Conservation (phyloP, 1,284 basidiomycete species). For the Phaffia rhodozyma region DNA sequence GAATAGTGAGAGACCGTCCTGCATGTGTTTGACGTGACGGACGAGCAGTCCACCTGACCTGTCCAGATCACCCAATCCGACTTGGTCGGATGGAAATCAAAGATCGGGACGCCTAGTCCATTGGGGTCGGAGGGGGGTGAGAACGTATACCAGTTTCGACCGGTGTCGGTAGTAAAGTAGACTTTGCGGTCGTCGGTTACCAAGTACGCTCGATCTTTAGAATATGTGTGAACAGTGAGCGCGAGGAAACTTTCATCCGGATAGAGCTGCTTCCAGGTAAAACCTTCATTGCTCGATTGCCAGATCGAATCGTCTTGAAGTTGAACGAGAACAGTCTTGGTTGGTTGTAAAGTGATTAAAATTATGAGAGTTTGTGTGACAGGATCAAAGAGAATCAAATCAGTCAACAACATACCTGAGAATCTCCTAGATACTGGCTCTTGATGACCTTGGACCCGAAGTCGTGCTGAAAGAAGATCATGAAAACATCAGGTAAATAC, state of each 20-base stretch:
- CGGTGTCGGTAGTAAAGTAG: constrained; percentile 74
- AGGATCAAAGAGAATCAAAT: not conserved
- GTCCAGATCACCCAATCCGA: constrained; percentile 85
- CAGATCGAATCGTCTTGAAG: constrained; percentile 66
- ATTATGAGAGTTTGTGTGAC: not conserved
- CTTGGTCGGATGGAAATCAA: constrained; percentile 74
- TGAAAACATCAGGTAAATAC: not conserved
- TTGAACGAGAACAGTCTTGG: constrained; percentile 70
- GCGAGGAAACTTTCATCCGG: constrained; percentile 57
- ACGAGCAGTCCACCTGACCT: constrained; percentile 56
- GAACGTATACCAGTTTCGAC: constrained; percentile 55
- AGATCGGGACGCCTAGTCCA: constrained; percentile 56
- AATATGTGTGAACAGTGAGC: constrained; percentile 74
- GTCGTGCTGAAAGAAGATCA: constrained; percentile 42
- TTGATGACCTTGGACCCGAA: constrained; percentile 62
- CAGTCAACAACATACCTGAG: constrained; percentile 40
- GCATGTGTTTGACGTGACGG: constrained; percentile 41
- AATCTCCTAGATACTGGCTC: constrained; percentile 71
- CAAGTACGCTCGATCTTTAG: constrained; percentile 73
- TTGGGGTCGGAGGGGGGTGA: constrained; percentile 61
- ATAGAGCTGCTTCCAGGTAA: constrained; percentile 64
- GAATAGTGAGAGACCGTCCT: constrained; percentile 62
- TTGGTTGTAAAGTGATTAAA: constrained; percentile 26
- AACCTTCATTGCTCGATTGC: constrained; percentile 92
- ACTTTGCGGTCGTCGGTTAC: constrained; percentile 57